Evolutionary conservation across 2,329 filamentous ascomycete genomes (phyloP).

Genomic region (Uncinocarpus reesii): DNA sequence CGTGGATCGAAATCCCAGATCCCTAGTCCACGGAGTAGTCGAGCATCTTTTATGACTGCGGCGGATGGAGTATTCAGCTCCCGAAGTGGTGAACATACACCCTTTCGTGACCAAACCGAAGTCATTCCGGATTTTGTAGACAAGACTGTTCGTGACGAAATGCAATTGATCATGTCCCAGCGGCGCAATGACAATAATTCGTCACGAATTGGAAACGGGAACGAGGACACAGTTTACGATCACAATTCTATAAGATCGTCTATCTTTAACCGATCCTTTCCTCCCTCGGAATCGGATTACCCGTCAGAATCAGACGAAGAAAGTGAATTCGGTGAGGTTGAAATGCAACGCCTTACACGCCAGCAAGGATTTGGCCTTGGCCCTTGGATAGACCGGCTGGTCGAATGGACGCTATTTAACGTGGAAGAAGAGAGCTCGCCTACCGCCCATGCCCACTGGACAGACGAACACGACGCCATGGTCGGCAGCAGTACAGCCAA

Average conservation of each 20-base stretch:
- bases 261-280: slow-evolving; percentile 16
- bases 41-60: slow-evolving; percentile 26
- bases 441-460: slow-evolving; percentile 1
- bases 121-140: slow-evolving; percentile 44
- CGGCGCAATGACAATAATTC: neutral
- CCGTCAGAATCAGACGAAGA: slow-evolving; percentile 21
- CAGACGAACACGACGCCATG: slow-evolving; percentile 20
- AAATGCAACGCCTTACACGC: slow-evolving; percentile 43
- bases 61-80: neutral
- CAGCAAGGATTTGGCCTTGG: slow-evolving; percentile 48
- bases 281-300: slow-evolving; percentile 19
- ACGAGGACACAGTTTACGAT: slow-evolving; percentile 17
- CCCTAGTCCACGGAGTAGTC: slow-evolving; percentile 28
- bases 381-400: slow-evolving; percentile 47
- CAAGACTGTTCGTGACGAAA: slow-evolving; percentile 32
- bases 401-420: slow-evolving; percentile 49
- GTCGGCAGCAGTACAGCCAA: neutral
- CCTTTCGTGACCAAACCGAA: slow-evolving; percentile 16
- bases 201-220: neutral
- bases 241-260: slow-evolving; percentile 17
- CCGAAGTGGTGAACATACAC: slow-evolving; percentile 19
- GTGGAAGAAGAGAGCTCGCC: slow-evolving; percentile 38
- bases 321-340: slow-evolving; percentile 42
- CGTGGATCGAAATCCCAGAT: slow-evolving; percentile 27
- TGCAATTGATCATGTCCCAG: slow-evolving; percentile 23